Evolutionary conservation across 345 rosid species (phyloP).

Genomic region (Populus alba): DNA sequence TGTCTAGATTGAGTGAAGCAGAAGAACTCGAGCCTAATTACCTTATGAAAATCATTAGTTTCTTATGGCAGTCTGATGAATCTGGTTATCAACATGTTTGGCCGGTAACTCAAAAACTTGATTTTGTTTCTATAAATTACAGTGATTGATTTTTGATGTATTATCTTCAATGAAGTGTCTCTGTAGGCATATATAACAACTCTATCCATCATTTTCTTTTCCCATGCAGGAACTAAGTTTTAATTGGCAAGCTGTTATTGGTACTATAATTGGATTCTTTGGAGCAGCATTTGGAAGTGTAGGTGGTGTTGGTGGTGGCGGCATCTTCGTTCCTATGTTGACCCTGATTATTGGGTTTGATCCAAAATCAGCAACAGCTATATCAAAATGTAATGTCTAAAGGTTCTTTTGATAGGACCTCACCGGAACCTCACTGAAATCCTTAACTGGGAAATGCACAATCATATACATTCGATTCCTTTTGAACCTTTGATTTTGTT

Average conservation of each 20-base stretch:
- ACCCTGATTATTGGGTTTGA: constrained; percentile 34
- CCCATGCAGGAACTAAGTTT: neutral
- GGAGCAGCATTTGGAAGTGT: constrained; percentile 40
- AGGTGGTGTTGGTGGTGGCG: constrained; percentile 39
- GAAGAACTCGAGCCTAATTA: neutral
- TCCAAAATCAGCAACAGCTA: constrained; percentile 32
- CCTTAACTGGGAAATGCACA: no score
- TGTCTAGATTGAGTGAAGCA: neutral
- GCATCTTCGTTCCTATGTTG: constrained; percentile 34
- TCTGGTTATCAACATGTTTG: constrained; percentile 33
- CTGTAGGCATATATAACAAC: no score
- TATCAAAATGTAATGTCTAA: constrained; percentile 23
- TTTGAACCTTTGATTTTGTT: no score
- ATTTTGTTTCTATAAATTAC: no score
- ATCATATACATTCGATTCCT: no score
- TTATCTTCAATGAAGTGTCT: no score
- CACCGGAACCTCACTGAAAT: neutral
- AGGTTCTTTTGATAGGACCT: no score
- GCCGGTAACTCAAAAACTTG: constrained; percentile 23
- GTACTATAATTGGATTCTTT: constrained; percentile 24
- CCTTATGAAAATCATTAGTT: constrained; percentile 9
- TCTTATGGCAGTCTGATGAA: constrained; percentile 13
- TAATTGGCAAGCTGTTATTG: constrained; percentile 4
- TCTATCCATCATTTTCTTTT: neutral
- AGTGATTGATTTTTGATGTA: neutral